Conservation (phyloP, 495 filamentous ascomycete genomes). For the Aspergillus olivimuriae region DNA sequence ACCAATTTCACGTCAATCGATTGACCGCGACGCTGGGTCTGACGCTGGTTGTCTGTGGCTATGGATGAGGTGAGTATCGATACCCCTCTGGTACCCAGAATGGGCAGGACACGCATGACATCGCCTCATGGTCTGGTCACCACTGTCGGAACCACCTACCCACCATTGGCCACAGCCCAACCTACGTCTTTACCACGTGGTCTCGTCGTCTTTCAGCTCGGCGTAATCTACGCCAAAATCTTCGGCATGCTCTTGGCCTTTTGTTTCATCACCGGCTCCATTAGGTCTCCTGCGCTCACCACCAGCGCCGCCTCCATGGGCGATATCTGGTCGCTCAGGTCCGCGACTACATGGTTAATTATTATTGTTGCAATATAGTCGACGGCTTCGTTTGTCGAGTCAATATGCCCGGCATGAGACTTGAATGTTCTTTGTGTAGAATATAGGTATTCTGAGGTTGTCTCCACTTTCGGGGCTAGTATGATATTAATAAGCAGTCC, state of each 20-base stretch:
- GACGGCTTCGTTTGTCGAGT: too few species aligned
- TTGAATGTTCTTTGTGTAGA: too few species aligned
- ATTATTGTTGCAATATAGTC: too few species aligned
- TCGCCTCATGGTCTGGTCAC: conserved; percentile 36
- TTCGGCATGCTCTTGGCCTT: conserved; percentile 48
- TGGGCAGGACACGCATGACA: too few species aligned
- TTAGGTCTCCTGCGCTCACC: conserved; percentile 45
- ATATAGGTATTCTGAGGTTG: too few species aligned
- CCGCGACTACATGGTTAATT: conserved; percentile 28
- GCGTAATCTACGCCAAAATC: conserved; percentile 39
- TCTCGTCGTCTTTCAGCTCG: conserved; percentile 48
- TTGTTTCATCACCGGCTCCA: conserved; percentile 48
- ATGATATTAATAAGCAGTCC: too few species aligned
- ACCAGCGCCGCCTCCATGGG: conserved; percentile 28
- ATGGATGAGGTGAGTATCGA: conserved; percentile 18
- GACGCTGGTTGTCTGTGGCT: conserved; percentile 45
- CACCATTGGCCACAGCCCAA: conserved; percentile 40
- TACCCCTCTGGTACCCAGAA: conserved; percentile 13
- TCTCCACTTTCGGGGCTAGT: too few species aligned
- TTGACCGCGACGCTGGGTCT: conserved; percentile 44
- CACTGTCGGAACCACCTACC: conserved; percentile 48
- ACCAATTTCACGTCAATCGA: conserved; percentile 39
- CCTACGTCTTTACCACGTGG: conserved; percentile 40
- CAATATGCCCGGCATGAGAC: too few species aligned
- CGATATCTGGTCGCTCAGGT: conserved; percentile 25